Evolutionary conservation across 2,329 filamentous ascomycete species (phyloP).

Genomic region (Hymenoscyphus repandus): DNA sequence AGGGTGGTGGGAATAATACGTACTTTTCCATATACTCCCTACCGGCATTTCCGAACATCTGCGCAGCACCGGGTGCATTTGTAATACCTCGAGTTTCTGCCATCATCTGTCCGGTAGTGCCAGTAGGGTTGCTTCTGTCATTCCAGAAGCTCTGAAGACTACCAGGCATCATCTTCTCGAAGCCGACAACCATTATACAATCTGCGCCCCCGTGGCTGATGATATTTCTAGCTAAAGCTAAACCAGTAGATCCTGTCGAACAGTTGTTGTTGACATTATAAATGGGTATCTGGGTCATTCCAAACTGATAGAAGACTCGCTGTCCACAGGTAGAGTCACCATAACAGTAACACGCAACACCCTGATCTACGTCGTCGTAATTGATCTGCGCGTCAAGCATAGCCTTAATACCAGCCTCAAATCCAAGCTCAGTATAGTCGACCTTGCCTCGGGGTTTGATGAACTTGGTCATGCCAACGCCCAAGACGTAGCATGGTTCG

Average conservation of each 20-base stretch:
- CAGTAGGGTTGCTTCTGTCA: slow-evolving; percentile 75
- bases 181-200: slow-evolving; percentile 86
- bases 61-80: slow-evolving; percentile 79
- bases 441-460: slow-evolving; percentile 94
- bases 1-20: slow-evolving; percentile 26
- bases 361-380: slow-evolving; percentile 94
- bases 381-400: slow-evolving; percentile 73
- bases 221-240: slow-evolving; percentile 77
- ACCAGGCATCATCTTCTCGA: slow-evolving; percentile 98
- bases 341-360: slow-evolving; percentile 96
- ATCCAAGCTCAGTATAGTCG: slow-evolving; percentile 91
- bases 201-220: slow-evolving; percentile 77
- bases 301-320: slow-evolving; percentile 97
- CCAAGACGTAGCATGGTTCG: slow-evolving; percentile 72
- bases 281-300: slow-evolving; percentile 93
- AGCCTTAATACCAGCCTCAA: slow-evolving; percentile 67
- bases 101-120: slow-evolving; percentile 73
- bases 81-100: slow-evolving; percentile 72
- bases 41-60: slow-evolving; percentile 94
- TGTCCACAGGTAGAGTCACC: slow-evolving; percentile 93
- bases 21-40: slow-evolving; percentile 92
- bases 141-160: slow-evolving; percentile 78
- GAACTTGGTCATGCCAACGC: slow-evolving; percentile 99
- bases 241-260: slow-evolving; percentile 86
- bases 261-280: slow-evolving; percentile 99